A percentile compares a stretch with the other conserved stretches of the same genome.
These are phyloP conservation scores for Rutstroemia sp. DNA, from an alignment of 2,329 filamentous ascomycete genomes.

Conservation along the genomic window DNA sequence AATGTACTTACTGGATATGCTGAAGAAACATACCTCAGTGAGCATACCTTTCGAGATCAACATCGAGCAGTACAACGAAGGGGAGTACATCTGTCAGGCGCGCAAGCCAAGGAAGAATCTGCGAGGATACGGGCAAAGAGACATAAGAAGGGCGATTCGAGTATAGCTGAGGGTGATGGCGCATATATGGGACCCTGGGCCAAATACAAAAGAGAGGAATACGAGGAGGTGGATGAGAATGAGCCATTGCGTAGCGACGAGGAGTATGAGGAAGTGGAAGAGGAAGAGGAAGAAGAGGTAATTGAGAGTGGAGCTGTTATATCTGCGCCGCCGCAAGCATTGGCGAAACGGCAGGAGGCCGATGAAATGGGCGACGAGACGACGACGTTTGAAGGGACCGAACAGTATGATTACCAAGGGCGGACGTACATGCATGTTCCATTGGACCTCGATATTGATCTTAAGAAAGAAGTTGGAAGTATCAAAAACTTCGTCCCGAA, in stretches of 20 bases:
- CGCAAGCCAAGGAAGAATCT: conserved; percentile 62
- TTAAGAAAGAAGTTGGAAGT: conserved; percentile 73
- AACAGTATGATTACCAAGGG: conserved; percentile 87
- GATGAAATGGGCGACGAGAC: conserved; percentile 65
- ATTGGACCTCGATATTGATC: conserved; percentile 78
- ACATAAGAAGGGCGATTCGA: conserved; percentile 78
- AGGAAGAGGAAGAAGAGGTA: conserved; percentile 65
- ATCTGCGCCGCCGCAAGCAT: conserved; percentile 46
- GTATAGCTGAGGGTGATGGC: conserved; percentile 76
- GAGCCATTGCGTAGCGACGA: conserved; percentile 70
- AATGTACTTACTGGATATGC: conserved; percentile 81
- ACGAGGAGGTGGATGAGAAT: conserved; percentile 66
- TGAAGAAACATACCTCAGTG: conserved; percentile 81
- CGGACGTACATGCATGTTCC: conserved; percentile 97
- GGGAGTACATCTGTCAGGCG: conserved; percentile 44
- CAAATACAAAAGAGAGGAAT: conserved; percentile 64
- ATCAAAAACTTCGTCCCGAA: conserved; percentile 90
- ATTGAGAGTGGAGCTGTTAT: conserved; percentile 57
- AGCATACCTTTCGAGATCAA: conserved; percentile 81
- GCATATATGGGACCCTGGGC: conserved; percentile 96
- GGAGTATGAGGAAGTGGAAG: conserved; percentile 70
- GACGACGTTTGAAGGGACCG: conserved; percentile 75
- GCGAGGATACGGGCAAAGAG: conserved; percentile 63
- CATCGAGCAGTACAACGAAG: conserved; percentile 76
- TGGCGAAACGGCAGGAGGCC: conserved; percentile 48